Percentiles rank a stretch among this genome's conserved stretches.
Conservation (phyloP, 106 monocot species). For the Phalaenopsis equestris region DNA sequence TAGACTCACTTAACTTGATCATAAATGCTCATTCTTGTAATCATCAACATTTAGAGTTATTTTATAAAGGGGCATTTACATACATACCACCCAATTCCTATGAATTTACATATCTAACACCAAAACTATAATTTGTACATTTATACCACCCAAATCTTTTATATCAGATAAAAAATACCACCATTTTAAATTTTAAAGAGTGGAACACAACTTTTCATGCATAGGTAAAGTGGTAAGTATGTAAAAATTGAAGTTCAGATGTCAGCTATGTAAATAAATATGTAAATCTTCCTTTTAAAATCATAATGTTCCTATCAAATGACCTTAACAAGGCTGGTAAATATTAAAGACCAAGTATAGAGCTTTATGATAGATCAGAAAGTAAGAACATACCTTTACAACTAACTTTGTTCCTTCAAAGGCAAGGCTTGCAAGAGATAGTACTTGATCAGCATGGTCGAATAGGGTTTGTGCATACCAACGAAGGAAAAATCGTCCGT, state of each 20-base stretch:
- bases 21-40: background rate
- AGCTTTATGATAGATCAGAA: background rate
- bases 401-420: constrained; percentile 72
- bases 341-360: background rate
- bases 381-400: constrained; percentile 52
- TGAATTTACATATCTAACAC: no score
- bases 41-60: background rate
- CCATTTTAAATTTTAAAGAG: no score
- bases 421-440: constrained; percentile 74
- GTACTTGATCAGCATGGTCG: constrained; percentile 73
- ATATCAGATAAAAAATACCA: no score
- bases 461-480: constrained; percentile 79
- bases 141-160: no score
- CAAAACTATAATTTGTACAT: no score
- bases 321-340: background rate
- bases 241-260: no score
- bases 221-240: no score
- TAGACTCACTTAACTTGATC: background rate
- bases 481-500: constrained; percentile 86
- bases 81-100: no score
- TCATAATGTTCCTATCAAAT: background rate
- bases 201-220: no score
- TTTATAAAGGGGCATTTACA: background rate
- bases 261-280: no score
- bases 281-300: background rate